Evolutionary conservation across 2,329 filamentous ascomycete species (phyloP), one percentile per base, ranked within the genome.

Genomic region (Colletotrichum trifolii): DNA sequence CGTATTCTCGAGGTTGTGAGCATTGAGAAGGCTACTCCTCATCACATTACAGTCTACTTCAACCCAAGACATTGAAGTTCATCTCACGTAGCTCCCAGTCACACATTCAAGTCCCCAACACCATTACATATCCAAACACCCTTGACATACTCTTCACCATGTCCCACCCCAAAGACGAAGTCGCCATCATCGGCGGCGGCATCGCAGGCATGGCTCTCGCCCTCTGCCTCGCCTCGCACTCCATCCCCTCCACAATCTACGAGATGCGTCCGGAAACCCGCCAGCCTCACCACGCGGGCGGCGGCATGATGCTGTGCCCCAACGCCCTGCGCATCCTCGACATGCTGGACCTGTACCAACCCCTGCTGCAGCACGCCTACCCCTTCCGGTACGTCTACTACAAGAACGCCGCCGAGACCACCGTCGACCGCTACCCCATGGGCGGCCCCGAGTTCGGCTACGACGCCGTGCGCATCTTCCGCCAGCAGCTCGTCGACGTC

Each of bases 291-390:
- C 78, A 83, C 64, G 81, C 82, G 33, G 83, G 83, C 15, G 86
- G 86, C 3, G 85, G 83, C 1, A 76, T 89, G 36, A 86, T 87
- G 82, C 79, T 89, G 2, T 86, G 85, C 0, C 86, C 87, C 6
- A 89, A 89, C 57, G 84, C 85, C 0, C 78, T 89, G 1, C 78
- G 79, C 4, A 77, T 88, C 43, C 78, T 89, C 0, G 82, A 88
- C 66, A 72, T 70, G 0, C 73, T 89, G 0, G 81, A 77, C 0
- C 74, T 87, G 3, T 86, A 86, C 69, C 49, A 78, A 1, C 75
- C 77, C 3, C 75, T 88, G 54, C 74, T 75, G 8, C 67, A 74
- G 0, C 75, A 80, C 8, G 83, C 81, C 46, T 86, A 80, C 73
- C 78, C 82, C n/a, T 87, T 87, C 65, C 79, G 85, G 2, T 75